Evolutionary conservation across 2,329 filamentous ascomycete genomes (phyloP).

Genomic region (Neofusicoccum ribis): DNA sequence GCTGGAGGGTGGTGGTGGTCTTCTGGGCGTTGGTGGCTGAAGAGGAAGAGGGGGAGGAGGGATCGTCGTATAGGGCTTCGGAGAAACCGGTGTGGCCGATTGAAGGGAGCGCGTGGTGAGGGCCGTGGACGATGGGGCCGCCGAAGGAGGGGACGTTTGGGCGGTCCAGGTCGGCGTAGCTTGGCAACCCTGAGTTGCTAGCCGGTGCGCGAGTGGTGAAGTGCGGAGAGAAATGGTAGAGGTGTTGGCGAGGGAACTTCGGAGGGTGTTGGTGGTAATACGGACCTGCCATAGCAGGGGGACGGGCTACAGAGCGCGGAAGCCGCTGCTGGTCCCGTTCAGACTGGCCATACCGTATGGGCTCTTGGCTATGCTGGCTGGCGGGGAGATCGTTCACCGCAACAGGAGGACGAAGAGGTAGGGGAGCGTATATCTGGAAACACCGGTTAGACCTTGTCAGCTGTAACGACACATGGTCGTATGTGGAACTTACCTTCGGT

Average conservation of each 20-base stretch:
- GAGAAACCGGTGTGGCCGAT: neutral
- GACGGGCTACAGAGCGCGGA: neutral
- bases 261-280: neutral
- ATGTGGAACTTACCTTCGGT: neutral
- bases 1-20: neutral
- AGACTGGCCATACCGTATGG: neutral
- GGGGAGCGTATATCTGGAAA: neutral
- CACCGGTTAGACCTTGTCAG: neutral
- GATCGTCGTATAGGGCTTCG: constrained; percentile 2
- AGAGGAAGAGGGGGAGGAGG: too few species aligned
- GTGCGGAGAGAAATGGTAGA: neutral
- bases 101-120: neutral
- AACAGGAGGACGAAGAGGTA: neutral
- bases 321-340: neutral
- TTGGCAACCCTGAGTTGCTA: neutral
- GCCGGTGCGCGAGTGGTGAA: neutral
- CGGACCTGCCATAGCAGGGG: neutral
- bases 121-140: neutral
- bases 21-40: neutral
- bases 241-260: neutral
- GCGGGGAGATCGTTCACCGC: neutral
- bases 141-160: neutral
- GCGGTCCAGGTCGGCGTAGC: neutral
- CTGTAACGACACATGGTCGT: neutral
- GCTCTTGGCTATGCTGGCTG: neutral